phyloP scores from a whole-genome alignment of 345 rosid species.

The Populus tremula region DNA sequence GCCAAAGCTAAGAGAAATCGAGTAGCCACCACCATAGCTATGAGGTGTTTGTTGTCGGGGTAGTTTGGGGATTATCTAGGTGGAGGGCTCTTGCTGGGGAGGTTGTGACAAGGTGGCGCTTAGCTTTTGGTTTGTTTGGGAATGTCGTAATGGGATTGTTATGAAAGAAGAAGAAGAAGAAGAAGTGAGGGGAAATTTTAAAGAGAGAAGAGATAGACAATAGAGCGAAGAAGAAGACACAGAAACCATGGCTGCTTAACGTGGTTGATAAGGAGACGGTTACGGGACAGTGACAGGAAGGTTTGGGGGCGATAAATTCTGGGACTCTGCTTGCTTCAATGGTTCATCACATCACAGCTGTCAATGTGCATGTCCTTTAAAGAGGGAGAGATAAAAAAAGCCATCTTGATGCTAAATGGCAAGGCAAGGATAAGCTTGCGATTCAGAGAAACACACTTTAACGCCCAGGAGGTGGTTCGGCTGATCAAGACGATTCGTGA shows the following conservation, averaged over 20 bases:
- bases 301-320: neutral
- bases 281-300: neutral
- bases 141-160: slow-evolving; percentile 23
- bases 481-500: too few species aligned
- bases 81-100: slow-evolving; percentile 40
- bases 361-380: neutral
- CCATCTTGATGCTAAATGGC: neutral
- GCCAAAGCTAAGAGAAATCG: slow-evolving; percentile 29
- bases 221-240: slow-evolving; percentile 2
- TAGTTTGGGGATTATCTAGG: slow-evolving; percentile 25
- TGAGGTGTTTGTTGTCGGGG: slow-evolving; percentile 10
- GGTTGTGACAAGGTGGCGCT: slow-evolving; percentile 24
- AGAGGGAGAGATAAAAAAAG: neutral
- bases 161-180: slow-evolving; percentile 11
- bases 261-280: neutral
- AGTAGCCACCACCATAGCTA: slow-evolving; percentile 28
- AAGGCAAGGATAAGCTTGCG: too few species aligned
- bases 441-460: too few species aligned
- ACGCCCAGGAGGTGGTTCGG: too few species aligned
- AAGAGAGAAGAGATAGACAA: slow-evolving; percentile 10
- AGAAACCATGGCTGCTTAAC: slow-evolving; percentile 15
- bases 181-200: neutral
- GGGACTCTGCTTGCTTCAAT: neutral
- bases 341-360: neutral
- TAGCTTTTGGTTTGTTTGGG: slow-evolving; percentile 18